phyloP scores from a whole-genome alignment of 176 grass and related monocot species.

The Saccharum spontaneum region DNA sequence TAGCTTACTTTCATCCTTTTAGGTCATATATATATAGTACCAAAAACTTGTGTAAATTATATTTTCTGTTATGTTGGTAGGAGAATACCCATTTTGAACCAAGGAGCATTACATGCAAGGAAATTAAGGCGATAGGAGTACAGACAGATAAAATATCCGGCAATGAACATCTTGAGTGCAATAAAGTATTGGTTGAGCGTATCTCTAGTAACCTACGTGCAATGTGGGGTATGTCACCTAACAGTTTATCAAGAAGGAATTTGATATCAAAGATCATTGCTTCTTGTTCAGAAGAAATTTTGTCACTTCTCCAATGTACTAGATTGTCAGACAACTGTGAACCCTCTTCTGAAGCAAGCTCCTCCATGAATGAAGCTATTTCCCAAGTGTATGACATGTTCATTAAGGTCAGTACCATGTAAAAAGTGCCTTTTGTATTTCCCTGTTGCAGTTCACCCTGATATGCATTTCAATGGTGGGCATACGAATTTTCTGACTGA shows the following conservation, averaged over 20 bases:
- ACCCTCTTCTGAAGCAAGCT: constrained; percentile 41
- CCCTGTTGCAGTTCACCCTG: background rate
- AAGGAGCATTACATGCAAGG: constrained; percentile 24
- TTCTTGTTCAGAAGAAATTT: constrained; percentile 82
- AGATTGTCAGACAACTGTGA: constrained; percentile 45
- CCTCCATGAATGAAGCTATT: constrained; percentile 35
- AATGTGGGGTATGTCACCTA: constrained; percentile 55
- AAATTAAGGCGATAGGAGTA: constrained; percentile 39
- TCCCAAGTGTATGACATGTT: constrained; percentile 60
- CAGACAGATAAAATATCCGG: constrained; percentile 55
- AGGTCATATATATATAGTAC: background rate
- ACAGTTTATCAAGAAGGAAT: constrained; percentile 34
- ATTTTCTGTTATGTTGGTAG: constrained; percentile 33
- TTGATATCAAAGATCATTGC: constrained; percentile 59
- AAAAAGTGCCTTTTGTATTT: background rate
- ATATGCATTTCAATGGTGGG: background rate
- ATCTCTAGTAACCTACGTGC: constrained; percentile 58
- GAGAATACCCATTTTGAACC: constrained; percentile 26
- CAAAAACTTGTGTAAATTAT: constrained; percentile 22
- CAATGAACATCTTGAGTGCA: constrained; percentile 28
- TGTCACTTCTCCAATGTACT: constrained; percentile 48
- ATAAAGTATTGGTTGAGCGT: constrained; percentile 35
- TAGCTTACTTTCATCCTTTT: constrained; percentile 17
- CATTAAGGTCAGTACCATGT: constrained; percentile 52
- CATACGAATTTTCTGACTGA: background rate